These are phyloP conservation scores for Eucalyptus leucophloia DNA, from an alignment of 345 rosid species.

Conservation along the genomic window DNA sequence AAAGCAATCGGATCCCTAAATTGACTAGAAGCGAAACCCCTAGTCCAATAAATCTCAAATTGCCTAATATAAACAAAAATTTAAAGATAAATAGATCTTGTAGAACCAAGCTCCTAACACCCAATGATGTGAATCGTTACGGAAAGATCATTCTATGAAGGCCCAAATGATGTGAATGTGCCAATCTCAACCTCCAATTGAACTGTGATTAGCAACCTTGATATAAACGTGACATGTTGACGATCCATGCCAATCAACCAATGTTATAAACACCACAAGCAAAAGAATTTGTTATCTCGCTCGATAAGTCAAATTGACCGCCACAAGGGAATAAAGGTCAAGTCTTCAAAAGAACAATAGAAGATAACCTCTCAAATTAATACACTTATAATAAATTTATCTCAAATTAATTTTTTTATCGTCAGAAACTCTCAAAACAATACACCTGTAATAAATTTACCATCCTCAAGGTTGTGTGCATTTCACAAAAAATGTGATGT, in stretches of 20 bases:
- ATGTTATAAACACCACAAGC: background rate
- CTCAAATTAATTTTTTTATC: too few species aligned
- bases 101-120: background rate
- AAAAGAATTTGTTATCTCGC: background rate
- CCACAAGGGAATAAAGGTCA: background rate
- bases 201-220: background rate
- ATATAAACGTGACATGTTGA: background rate
- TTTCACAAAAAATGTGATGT: too few species aligned
- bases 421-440: too few species aligned
- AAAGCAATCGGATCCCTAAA: background rate
- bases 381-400: too few species aligned
- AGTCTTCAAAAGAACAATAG: background rate
- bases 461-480: too few species aligned
- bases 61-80: too few species aligned
- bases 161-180: background rate
- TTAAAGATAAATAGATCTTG: background rate
- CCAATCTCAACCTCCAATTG: background rate
- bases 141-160: too few species aligned
- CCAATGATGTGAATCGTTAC: too few species aligned
- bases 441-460: too few species aligned
- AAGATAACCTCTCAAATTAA: background rate
- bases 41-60: too few species aligned
- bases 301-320: too few species aligned
- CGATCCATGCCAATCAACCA: background rate
- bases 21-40: too few species aligned